These are phyloP conservation scores for Soucietia sequanensis DNA, from an alignment of 805 yeast genomes.

Conservation along the genomic window DNA sequence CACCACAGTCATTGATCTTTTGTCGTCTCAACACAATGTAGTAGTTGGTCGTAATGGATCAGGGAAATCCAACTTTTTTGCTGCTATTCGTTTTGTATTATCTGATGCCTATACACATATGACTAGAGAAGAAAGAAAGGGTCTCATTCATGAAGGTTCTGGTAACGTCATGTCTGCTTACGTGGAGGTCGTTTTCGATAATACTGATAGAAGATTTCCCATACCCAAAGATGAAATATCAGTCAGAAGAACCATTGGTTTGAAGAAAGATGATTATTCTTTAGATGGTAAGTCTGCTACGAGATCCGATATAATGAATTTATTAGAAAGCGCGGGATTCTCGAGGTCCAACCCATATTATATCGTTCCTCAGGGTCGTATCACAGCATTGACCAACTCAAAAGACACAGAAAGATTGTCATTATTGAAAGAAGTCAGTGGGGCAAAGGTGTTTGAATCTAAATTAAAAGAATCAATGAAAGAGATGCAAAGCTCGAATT, in stretches of 20 bases:
- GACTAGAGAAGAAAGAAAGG: conserved; percentile 81
- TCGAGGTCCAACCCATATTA: conserved; percentile 89
- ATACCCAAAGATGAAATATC: conserved; percentile 65
- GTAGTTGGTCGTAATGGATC: conserved; percentile 91
- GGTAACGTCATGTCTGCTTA: conserved; percentile 89
- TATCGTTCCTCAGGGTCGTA: conserved; percentile 95
- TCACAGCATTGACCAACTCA: conserved; percentile 84
- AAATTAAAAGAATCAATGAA: conserved; percentile 75
- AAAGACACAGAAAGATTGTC: conserved; percentile 79
- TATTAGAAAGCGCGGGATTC: conserved; percentile 90
- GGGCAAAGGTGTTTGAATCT: conserved; percentile 86
- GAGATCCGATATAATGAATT: conserved; percentile 73
- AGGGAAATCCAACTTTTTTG: conserved; percentile 93
- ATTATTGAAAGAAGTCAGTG: conserved; percentile 87
- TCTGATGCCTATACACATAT: conserved; percentile 87
- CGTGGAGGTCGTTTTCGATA: conserved; percentile 87
- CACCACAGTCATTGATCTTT: conserved; percentile 69
- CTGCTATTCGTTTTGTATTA: conserved; percentile 89
- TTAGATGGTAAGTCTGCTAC: conserved; percentile 78
- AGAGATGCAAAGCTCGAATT: conserved; percentile 73
- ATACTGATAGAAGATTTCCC: conserved; percentile 72
- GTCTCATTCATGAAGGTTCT: conserved; percentile 85
- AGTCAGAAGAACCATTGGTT: conserved; percentile 87
- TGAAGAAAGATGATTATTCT: conserved; percentile 88
- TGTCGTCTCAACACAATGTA: conserved; percentile 83